Conservation (phyloP, 805 yeast species). For the Myxozyma udenii region DNA sequence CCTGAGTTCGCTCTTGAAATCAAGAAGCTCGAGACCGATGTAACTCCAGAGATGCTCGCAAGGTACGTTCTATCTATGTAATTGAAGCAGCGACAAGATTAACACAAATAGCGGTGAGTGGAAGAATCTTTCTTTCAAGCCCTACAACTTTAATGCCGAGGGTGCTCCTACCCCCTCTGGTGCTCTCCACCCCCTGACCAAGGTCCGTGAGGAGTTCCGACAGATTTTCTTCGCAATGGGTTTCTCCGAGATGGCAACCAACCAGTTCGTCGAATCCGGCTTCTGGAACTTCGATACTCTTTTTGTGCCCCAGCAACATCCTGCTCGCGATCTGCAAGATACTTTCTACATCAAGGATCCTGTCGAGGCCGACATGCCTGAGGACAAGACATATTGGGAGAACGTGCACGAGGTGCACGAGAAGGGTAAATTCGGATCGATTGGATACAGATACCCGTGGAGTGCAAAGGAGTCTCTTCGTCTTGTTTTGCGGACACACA, state of each 20-base stretch:
- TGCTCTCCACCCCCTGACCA: conserved; percentile 93
- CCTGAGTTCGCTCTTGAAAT: conserved; percentile 78
- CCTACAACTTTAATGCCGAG: conserved; percentile 93
- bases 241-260: conserved; percentile 98
- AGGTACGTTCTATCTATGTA: conserved; percentile 1
- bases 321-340: conserved; percentile 98
- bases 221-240: conserved; percentile 98
- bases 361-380: conserved; percentile 70
- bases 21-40: conserved; percentile 82
- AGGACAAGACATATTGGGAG: conserved; percentile 72
- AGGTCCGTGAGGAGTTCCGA: conserved; percentile 96
- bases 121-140: conserved; percentile 82
- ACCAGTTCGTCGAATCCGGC: conserved; percentile 95
- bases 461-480: conserved; percentile 82
- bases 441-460: conserved; percentile 99
- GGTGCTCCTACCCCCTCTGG: conserved; percentile 85
- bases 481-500: conserved; percentile 94
- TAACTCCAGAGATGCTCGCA: conserved; percentile 88
- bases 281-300: conserved; percentile 99
- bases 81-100: not conserved
- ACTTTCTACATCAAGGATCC: conserved; percentile 98
- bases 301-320: conserved; percentile 98
- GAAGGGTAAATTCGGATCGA: conserved; percentile 85
- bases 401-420: conserved; percentile 83
- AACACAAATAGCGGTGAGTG: conserved; percentile 59